Base-by-base conservation (phyloP, 352 stramenopile species). In the Phytophthora cryptogea region DNA sequence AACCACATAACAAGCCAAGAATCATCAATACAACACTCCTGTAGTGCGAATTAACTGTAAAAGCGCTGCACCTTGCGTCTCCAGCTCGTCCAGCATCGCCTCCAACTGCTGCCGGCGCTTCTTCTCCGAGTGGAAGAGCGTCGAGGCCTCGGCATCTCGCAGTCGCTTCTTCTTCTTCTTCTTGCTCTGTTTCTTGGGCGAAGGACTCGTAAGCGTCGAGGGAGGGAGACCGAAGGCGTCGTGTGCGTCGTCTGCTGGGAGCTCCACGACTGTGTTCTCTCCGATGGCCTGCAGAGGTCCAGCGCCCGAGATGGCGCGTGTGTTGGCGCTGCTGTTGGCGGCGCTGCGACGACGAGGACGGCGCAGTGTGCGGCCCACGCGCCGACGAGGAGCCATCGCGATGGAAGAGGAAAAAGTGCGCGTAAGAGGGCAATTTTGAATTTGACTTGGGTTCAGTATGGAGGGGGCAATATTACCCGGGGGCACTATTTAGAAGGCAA, bases 231-330 rank as follows among this genome's bases (percentile, higher is more conserved):
- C 45, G 11, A 60, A 66, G 20, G 28, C 28, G n/a, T 33, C 50
- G 41, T 66, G 20, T 8, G 35, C 39, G 44, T 67, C 68, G 60
- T 62, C 66, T 10, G 20, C 40, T 6, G 41, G 20, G 26, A 83
- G 70, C 23, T 82, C 71, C 40, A 76, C 70, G 56, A 89, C 74
- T 31, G 79, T 85, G 48, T 90, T 86, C 64, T 92, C 83, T 7
- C 70, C 70, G 42, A 92, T 90, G 27, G 73, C 54, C 54, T 83
- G 63, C 13, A 92, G 61, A 3, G 69, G 66, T 0, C 60, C 66
- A 3, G 28, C 9, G 11, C 61, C 51, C n/a, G 41, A 50, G 26
- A 36, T 59, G 8, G 54, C 63, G 8, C 58, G 65, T 13, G 51
- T 66, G 43, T 26, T 53, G 26, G 49, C 39, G 32, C 45, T 32